Evolutionary conservation across 331 rosid genomes (phyloP).

Genomic region (Arachis monticola): DNA sequence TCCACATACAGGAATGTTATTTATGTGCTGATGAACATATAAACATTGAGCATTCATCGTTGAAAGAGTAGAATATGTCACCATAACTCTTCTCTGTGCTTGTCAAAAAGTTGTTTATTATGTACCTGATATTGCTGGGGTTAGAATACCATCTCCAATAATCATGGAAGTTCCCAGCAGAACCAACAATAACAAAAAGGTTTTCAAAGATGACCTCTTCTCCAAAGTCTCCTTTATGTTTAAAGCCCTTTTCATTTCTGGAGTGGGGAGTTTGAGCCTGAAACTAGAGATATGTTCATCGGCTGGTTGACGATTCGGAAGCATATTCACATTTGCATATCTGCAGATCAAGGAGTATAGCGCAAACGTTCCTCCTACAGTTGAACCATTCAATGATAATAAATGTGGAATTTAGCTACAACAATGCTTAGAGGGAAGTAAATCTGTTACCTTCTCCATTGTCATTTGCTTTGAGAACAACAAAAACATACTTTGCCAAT

Average conservation of each 20-base stretch:
- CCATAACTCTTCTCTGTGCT: background rate
- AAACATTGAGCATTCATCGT: background rate
- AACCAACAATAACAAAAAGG: constrained; percentile 73
- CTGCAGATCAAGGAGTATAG: constrained; percentile 94
- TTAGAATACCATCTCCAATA: constrained; percentile 95
- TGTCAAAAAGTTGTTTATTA: constrained; percentile 13
- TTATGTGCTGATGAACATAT: background rate
- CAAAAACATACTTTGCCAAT: constrained; percentile 84
- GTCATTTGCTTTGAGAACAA: constrained; percentile 96
- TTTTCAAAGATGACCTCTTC: constrained; percentile 61
- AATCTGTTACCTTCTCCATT: constrained; percentile 82
- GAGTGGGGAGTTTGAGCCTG: constrained; percentile 91
- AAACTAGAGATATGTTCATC: constrained; percentile 90
- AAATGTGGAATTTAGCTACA: background rate
- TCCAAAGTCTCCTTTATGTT: constrained; percentile 77
- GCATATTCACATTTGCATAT: constrained; percentile 82
- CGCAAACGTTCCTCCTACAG: constrained; percentile 96
- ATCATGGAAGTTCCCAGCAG: constrained; percentile 94
- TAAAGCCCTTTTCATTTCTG: constrained; percentile 90
- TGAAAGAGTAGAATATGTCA: background rate
- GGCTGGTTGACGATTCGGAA: constrained; percentile 89
- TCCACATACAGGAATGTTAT: background rate
- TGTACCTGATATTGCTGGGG: constrained; percentile 96
- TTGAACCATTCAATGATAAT: constrained; percentile 33
- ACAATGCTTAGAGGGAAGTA: background rate